Evolutionary conservation across 345 rosid species (phyloP).

Genomic region (Erucastrum elatum): DNA sequence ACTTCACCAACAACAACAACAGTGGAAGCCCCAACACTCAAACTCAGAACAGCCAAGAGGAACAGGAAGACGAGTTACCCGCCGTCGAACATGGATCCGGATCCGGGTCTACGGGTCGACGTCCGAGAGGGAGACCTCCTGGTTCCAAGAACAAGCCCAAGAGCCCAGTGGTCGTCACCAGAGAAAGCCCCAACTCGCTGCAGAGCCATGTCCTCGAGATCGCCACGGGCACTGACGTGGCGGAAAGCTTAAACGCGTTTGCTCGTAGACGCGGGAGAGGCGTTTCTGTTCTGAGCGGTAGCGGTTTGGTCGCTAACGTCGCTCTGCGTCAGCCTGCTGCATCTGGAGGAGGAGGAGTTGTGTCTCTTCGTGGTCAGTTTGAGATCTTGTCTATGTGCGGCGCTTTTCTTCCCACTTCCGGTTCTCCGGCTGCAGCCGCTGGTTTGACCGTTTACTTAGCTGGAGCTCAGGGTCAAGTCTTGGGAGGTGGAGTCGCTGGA

Average conservation of each 20-base stretch:
- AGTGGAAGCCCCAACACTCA: constrained; percentile 41
- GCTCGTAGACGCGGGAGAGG: constrained; percentile 74
- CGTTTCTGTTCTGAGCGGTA: constrained; percentile 77
- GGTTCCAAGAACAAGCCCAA: constrained; percentile 89
- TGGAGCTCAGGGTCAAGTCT: constrained; percentile 88
- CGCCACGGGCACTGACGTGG: constrained; percentile 71
- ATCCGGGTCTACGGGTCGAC: constrained; percentile 56
- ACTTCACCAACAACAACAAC: constrained; percentile 45
- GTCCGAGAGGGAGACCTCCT: constrained; percentile 84
- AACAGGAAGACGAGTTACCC: constrained; percentile 50
- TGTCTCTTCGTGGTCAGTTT: constrained; percentile 77
- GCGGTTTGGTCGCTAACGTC: constrained; percentile 73
- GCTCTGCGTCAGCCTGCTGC: constrained; percentile 82
- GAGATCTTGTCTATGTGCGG: constrained; percentile 87
- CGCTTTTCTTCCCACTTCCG: constrained; percentile 67
- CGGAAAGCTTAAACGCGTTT: constrained; percentile 60
- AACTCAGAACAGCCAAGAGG: constrained; percentile 46
- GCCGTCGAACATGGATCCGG: constrained; percentile 30
- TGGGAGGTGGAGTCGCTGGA: constrained; percentile 78
- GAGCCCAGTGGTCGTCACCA: constrained; percentile 72
- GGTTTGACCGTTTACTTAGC: constrained; percentile 75
- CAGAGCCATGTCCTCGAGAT: constrained; percentile 91
- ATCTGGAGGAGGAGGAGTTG: constrained; percentile 69
- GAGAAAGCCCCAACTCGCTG: constrained; percentile 82
- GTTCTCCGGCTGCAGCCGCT: constrained; percentile 74